Base-by-base conservation (phyloP, 371 early-diverging fungal genomes). In the Phascolomyces articulosus region DNA sequence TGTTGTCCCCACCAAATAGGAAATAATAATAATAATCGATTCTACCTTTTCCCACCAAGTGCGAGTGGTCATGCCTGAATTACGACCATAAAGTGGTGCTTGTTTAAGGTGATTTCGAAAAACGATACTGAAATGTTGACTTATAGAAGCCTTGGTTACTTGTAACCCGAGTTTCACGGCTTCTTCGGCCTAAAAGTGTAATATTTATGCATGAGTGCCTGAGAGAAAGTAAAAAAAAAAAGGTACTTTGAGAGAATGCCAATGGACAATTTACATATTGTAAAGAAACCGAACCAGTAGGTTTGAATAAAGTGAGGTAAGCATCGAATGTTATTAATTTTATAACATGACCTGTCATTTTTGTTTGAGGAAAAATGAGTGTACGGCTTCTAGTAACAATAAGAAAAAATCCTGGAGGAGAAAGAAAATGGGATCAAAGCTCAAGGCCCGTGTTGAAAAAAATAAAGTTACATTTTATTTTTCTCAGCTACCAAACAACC, bases 11-110 rank as follows among this genome's bases (percentile, higher is more conserved):
- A 34, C 6, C 34, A 34, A 34, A 34, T 34, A 0, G 11, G 11
- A 9, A 34, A 34, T 34, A 34, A 34, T 34, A 34, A n/a, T n/a
- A n/a, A n/a, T n/a, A n/a, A n/a, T n/a, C n/a, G n/a, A n/a, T n/a
- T n/a, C n/a, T 62, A 70, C 74, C 58, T 82, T 69, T 66, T 69
- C 66, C 82, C 82, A 82, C 82, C 82, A 82, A 41, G 18, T 15
- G 16, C 68, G 48, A 13, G 75, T 58, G 23, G 72, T 71, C 71
- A 77, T 66, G 8, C 79, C 79, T 34, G 69, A 58, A 29, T 53
- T 58, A 7, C 62, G 23, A 13, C 82, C 82, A 59, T 82, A 82
- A 31, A 78, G 71, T 11, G 82, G 82, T 11, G 73, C 69, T 15
- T 60, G 71, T 48, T 47, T 15, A 2, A 72, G 49, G 44, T 82